Evolutionary conservation across 169 alveolate genomes (phyloP).

Genomic region (Plasmodium knowlesi): DNA sequence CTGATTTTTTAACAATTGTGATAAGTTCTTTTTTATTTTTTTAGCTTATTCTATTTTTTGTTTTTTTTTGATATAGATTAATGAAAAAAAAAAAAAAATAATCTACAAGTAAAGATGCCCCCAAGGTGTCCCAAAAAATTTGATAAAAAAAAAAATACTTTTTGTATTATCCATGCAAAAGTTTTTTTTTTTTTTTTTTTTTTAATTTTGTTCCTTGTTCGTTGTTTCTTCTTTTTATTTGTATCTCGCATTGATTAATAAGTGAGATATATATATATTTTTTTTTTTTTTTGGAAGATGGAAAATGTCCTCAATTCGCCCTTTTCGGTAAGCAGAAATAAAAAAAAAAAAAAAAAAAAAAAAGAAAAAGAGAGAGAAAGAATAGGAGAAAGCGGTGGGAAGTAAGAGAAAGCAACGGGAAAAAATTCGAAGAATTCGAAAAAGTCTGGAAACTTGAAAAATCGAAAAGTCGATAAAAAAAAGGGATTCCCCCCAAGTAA

Average conservation of each 20-base stretch:
- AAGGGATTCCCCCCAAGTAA: neutral
- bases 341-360: neutral
- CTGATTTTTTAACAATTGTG: neutral
- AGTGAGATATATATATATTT: neutral
- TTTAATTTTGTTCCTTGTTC: neutral
- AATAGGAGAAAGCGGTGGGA: neutral
- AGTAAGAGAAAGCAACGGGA: neutral
- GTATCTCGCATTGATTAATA: constrained; percentile 4
- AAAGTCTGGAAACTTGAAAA: neutral
- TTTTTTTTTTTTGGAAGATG: neutral
- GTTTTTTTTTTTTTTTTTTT: neutral
- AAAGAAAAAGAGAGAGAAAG: neutral
- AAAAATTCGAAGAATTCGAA: neutral
- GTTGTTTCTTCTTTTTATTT: neutral
- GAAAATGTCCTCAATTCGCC: constrained; percentile 21
- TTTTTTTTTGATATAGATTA: neutral
- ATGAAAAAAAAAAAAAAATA: neutral
- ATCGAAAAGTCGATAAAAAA: neutral
- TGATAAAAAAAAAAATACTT: neutral
- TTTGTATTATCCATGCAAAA: constrained; percentile 1
- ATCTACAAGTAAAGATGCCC: neutral
- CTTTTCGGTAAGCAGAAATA: constrained; percentile 1
- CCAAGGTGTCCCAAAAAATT: neutral
- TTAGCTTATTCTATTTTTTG: no score
- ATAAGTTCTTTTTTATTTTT: neutral